Conservation (phyloP, 2,329 filamentous ascomycete genomes). For the Pseudogymnoascus pannorum region DNA sequence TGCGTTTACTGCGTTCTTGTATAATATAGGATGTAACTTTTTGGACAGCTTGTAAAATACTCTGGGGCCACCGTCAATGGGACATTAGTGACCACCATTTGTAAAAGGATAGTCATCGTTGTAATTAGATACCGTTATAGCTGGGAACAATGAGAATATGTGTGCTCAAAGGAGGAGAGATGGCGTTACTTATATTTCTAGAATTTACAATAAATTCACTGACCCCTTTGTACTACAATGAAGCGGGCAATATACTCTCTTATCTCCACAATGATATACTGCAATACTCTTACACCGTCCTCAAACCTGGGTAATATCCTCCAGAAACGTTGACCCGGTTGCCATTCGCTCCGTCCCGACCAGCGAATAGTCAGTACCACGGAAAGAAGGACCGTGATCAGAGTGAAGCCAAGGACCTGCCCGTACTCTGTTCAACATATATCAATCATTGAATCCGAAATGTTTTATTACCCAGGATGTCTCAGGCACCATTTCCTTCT, state of each 20-base stretch:
- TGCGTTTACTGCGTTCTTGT: neutral
- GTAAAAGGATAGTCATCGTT: neutral
- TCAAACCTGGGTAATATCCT: neutral
- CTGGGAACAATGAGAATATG: neutral
- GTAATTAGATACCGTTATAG: neutral
- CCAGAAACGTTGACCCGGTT: neutral
- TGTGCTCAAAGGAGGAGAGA: neutral
- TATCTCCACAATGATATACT: neutral
- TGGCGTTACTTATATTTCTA: neutral
- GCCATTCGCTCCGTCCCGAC: neutral
- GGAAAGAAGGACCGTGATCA: neutral
- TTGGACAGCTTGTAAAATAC: neutral
- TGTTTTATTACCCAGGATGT: neutral
- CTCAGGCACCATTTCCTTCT: neutral
- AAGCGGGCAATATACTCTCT: neutral
- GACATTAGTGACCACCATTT: neutral
- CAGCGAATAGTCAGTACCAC: neutral
- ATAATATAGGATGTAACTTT: slow-evolving; percentile 1
- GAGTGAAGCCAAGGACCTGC: neutral
- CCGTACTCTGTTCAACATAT: neutral
- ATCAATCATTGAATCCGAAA: neutral
- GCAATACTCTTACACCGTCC: neutral
- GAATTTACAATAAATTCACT: neutral
- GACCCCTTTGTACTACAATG: neutral
- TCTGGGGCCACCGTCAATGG: neutral